Base-by-base conservation (phyloP, 2,329 filamentous ascomycete species). In the Alternaria dauci region DNA sequence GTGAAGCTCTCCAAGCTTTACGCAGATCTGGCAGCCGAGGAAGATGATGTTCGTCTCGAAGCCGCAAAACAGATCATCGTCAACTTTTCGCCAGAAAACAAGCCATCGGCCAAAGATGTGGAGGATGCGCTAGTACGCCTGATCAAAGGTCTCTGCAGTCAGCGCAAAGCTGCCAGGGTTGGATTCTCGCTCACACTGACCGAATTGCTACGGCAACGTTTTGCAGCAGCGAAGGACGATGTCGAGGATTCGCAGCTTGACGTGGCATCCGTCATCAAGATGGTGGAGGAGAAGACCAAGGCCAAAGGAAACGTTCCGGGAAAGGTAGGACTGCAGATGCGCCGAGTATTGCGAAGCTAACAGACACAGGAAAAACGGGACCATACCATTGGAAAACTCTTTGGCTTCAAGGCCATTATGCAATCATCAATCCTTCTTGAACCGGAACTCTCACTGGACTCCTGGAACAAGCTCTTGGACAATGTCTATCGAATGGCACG, bases 141-240 rank as follows among this genome's bases (percentile, higher is more conserved):
- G 38, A 92, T 97, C 76, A 88, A 92, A 55, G 95, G 95, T 41
- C 87, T 98, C 18, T 93, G 94, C 62, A 97, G 93, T 76, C 90
- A 93, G 55, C 89, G 93, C 58, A 97, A 97, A 81, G 92, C 92
- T 12, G 93, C 94, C 18, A 87, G 95, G 26, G 82, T 95, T 52
- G 95, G 95, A 4, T 97, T 96, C 77, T 96, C 93, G 55, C 85
- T 97, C 56, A 94, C 94, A 0, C 81, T 98, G 67, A 91, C 93
- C 0, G 94, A 97, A 78, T 81, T 96, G 8, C 76, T 97, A 44
- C 84, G 87, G 5, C 88, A 94, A 71, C 80, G 94, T 5, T 91
- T 91, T 71, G 87, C 87, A 39, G 75, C 52, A 61, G 73, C 55
- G 65, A 74, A 63, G 43, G 55, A 52, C 18, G 51, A 58, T 55